A percentile compares a stretch with the other conserved stretches of the same genome.
These are phyloP conservation scores for Phlyctochytrium arcticum DNA, from an alignment of 192 early-diverging fungal genomes.

Conservation along the genomic window DNA sequence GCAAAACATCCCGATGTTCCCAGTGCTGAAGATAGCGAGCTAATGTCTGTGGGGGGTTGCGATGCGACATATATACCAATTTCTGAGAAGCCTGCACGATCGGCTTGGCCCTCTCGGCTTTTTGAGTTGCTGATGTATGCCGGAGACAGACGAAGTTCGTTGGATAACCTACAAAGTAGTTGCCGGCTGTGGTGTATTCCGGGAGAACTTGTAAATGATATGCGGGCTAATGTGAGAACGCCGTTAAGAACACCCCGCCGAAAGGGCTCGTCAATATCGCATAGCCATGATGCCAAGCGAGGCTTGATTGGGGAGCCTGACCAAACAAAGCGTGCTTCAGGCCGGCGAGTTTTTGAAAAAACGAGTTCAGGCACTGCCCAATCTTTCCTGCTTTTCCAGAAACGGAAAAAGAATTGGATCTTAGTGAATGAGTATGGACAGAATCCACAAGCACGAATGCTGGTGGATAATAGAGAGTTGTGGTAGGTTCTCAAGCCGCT, in stretches of 20 bases:
- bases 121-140: not conserved
- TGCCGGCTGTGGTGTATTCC: not conserved
- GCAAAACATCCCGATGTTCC: not conserved
- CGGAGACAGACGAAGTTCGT: not conserved
- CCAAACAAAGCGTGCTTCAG: no score
- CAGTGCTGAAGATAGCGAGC: no score
- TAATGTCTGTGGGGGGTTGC: no score
- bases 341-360: no score
- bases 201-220: not conserved
- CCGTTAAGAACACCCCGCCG: no score
- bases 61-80: no score
- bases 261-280: no score
- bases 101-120: not conserved
- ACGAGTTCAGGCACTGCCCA: no score
- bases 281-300: no score
- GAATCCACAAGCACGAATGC: not conserved
- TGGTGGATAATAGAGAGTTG: not conserved
- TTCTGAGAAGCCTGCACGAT: not conserved
- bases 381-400: no score
- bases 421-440: not conserved
- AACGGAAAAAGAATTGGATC: not conserved
- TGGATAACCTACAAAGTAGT: not conserved
- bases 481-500: not conserved
- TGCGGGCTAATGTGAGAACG: no score
- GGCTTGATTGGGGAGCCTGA: no score